These are phyloP conservation scores for Fusarium duplospermum DNA, from an alignment of 2,329 filamentous ascomycete species.

Conservation along the genomic window DNA sequence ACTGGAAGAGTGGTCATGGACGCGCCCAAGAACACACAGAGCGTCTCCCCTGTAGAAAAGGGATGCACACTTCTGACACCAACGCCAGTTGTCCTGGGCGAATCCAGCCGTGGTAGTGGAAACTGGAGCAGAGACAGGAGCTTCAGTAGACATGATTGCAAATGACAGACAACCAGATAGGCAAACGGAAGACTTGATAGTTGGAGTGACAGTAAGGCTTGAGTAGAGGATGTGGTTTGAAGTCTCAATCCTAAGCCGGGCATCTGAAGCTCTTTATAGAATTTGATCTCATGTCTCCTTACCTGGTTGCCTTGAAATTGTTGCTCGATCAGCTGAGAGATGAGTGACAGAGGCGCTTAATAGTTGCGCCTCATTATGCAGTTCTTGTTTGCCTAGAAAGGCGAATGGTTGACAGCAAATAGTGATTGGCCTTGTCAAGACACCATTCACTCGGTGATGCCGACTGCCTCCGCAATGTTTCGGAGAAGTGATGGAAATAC, in stretches of 20 bases:
- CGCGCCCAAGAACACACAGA: background rate
- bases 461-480: background rate
- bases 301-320: background rate
- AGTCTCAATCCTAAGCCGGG: background rate
- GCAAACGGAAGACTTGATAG: background rate
- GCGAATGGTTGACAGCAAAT: background rate
- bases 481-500: background rate
- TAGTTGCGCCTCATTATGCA: background rate
- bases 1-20: background rate
- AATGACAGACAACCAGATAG: background rate
- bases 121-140: background rate
- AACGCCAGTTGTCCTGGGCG: background rate
- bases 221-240: background rate
- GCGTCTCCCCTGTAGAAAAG: background rate
- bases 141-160: background rate
- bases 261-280: background rate
- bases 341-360: background rate
- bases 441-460: background rate
- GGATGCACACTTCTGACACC: conserved; percentile 1
- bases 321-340: background rate
- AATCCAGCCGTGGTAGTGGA: background rate
- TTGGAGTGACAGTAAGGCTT: background rate
- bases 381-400: background rate
- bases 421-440: background rate
- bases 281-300: background rate